Conservation (phyloP, 169 alveolate genomes). For the Toxoplasma gondii region DNA sequence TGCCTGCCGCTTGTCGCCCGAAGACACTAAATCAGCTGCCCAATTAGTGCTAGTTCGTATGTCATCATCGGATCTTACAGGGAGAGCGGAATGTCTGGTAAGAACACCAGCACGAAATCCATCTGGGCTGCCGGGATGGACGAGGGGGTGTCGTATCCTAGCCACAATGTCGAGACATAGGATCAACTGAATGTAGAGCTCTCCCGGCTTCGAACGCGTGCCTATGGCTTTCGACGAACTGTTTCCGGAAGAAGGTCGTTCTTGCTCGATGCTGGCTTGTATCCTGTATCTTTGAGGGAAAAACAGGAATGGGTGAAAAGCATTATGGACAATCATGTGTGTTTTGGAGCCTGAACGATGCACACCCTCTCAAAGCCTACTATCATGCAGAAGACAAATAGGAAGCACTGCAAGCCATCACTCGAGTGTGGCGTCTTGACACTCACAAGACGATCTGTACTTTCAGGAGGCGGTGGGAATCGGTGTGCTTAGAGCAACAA, state of each 20-base stretch:
- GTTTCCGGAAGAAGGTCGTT: background rate
- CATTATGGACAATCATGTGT: background rate
- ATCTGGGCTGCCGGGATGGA: background rate
- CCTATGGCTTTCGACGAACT: background rate
- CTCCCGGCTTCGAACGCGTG: background rate
- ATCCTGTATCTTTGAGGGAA: background rate
- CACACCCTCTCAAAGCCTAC: background rate
- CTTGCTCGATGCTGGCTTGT: background rate
- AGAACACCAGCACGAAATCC: background rate
- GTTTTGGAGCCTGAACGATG: background rate
- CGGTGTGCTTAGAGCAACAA: too few species aligned
- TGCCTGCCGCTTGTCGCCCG: too few species aligned
- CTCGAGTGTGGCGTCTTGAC: background rate
- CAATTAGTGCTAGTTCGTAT: too few species aligned
- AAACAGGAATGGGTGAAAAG: background rate
- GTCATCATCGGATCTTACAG: background rate
- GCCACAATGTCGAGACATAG: background rate
- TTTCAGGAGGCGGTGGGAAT: too few species aligned
- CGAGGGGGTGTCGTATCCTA: background rate
- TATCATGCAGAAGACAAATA: background rate
- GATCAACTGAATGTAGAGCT: background rate
- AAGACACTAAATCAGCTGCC: too few species aligned
- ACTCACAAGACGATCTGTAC: too few species aligned
- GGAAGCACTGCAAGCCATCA: background rate
- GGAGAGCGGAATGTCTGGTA: background rate